Conservation (phyloP, 2,329 filamentous ascomycete species). For the Zarea fungicola region DNA sequence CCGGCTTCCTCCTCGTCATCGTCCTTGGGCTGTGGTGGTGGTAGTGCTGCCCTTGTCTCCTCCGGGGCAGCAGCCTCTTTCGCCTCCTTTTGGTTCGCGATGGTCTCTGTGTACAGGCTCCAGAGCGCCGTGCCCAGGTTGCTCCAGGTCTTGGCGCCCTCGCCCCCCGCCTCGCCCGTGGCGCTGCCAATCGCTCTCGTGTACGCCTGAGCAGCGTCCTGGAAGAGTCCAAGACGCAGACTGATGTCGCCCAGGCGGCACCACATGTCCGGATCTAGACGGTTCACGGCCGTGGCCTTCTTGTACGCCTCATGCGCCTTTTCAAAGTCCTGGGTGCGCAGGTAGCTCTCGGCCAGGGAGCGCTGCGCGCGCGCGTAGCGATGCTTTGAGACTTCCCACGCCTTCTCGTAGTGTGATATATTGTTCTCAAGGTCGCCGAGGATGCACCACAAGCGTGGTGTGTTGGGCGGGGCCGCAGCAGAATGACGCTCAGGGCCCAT, state of each 20-base stretch:
- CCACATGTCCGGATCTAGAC: conserved; percentile 80
- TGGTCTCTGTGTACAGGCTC: conserved; percentile 56
- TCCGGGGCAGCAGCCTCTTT: conserved; percentile 10
- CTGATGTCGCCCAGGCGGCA: conserved; percentile 84
- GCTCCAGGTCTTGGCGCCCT: conserved; percentile 89
- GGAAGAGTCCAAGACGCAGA: conserved; percentile 70
- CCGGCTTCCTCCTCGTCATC: conserved; percentile 19
- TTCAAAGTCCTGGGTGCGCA: conserved; percentile 59
- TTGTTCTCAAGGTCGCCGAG: conserved; percentile 82
- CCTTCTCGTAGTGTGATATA: conserved; percentile 69
- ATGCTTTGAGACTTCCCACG: conserved; percentile 78
- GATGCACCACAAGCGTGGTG: conserved; percentile 86
- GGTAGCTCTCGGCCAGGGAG: conserved; percentile 74
- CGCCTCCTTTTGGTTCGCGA: conserved; percentile 32
- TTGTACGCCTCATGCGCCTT: conserved; percentile 73
- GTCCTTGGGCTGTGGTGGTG: conserved; percentile 15
- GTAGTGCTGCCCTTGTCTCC: neutral
- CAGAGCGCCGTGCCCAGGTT: conserved; percentile 84
- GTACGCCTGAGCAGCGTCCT: conserved; percentile 78
- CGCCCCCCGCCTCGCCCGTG: conserved; percentile 63
- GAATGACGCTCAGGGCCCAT: conserved; percentile 61
- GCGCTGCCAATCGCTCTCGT: conserved; percentile 67
- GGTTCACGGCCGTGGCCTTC: conserved; percentile 71
- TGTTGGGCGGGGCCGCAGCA: conserved; percentile 74
- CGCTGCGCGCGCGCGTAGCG: conserved; percentile 84